Evolutionary conservation across 345 rosid species (phyloP).

Genomic region (Melastoma malabathricum): DNA sequence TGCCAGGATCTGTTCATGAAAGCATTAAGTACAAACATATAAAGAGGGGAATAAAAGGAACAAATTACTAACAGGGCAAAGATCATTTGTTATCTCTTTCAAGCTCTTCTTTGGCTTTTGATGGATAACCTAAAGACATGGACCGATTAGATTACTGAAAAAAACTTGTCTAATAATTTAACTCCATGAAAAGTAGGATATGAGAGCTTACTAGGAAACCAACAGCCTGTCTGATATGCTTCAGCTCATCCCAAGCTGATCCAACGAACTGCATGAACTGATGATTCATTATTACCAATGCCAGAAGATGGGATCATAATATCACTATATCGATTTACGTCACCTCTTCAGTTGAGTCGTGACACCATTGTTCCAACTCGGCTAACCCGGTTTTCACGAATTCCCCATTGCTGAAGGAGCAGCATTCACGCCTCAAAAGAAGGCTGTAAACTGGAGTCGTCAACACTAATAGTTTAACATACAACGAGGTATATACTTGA

Average conservation of each 20-base stretch:
- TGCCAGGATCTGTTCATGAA: too few species aligned
- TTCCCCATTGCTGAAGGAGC: conserved; percentile 97
- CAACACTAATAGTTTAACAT: conserved; percentile 1
- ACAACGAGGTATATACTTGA: too few species aligned
- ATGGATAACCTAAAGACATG: conserved; percentile 56
- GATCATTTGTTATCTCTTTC: conserved; percentile 78
- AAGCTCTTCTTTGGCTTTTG: conserved; percentile 93
- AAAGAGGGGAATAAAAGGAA: neutral
- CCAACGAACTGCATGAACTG: conserved; percentile 57
- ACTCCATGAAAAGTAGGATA: conserved; percentile 1
- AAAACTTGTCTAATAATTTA: neutral
- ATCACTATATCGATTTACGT: neutral
- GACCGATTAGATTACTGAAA: neutral
- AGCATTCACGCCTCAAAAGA: conserved; percentile 89
- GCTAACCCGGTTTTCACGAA: conserved; percentile 85
- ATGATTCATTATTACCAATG: neutral
- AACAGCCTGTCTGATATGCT: conserved; percentile 95
- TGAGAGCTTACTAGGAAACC: conserved; percentile 67
- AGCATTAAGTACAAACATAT: neutral
- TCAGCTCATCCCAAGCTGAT: conserved; percentile 81
- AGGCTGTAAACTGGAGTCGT: conserved; percentile 43
- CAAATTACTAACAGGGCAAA: conserved; percentile 28
- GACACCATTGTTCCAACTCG: conserved; percentile 86
- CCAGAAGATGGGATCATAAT: neutral
- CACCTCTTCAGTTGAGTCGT: conserved; percentile 78